Evolutionary conservation across 2,329 filamentous ascomycete species (phyloP), one percentile per base, ranked within the genome.

Genomic region (Paracoccidioides lutzii): DNA sequence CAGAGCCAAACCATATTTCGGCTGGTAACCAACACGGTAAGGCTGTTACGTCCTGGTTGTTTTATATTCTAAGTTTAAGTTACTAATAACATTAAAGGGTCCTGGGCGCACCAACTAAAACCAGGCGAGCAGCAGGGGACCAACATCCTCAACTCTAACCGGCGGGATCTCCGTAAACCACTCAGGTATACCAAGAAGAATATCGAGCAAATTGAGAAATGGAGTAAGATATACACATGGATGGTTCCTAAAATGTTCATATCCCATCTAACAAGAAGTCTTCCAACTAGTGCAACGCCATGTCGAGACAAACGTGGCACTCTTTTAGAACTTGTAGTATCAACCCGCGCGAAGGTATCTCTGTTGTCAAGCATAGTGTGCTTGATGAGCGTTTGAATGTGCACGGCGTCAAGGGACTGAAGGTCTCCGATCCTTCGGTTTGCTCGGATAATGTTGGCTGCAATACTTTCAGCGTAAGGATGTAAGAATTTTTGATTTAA

Each of bases 371-470:
- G 73, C 84, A 89, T 64, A 67, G 67, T 58, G 86, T 90, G 0
- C 72, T 90, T 41, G 86, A 90, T 65, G 84, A 88, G 70, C 80
- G 85, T 58, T 78, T 90, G 55, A 89, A 88, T 62, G 85, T 90
- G 3, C 84, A 89, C 66, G 86, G 85, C 53, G 84, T 88, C 61
- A 79, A 87, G 75, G 82, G 83, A 14, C 78, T 90, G 63, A 89
- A 89, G 78, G 85, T 89, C 30, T 84, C 84, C 10, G 86, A 90
- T 69, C 70, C 89, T 46, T 83, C 78, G 52, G 87, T 89, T 74
- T 89, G 85, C 69, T 85, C 86, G 0, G 85, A 89, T 69, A 90
- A 89, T 60, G 85, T 89, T 28, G 85, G 83, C 58, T 83, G 81
- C 71, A 83, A 84, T 70, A 83, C 79, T 61, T 81, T 70, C 68